phyloP scores from a whole-genome alignment of 345 rosid genomes.

The Heritiera littoralis region DNA sequence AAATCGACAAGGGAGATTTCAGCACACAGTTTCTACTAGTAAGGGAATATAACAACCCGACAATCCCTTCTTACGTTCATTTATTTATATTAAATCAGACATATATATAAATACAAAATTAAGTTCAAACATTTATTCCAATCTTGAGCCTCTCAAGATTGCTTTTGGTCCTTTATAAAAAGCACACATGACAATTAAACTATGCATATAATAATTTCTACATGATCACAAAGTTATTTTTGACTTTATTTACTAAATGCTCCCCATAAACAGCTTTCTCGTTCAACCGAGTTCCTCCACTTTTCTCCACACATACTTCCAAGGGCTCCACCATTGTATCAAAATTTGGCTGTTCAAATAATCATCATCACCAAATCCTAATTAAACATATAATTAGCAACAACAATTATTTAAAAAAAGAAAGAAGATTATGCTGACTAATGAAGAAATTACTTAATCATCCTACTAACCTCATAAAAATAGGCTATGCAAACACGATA shows the following conservation, averaged over 20 bases:
- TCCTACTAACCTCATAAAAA: conserved; percentile 62
- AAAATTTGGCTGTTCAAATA: conserved; percentile 54
- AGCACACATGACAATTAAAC: no score
- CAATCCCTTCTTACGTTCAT: no score
- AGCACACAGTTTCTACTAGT: no score
- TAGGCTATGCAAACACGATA: conserved; percentile 72
- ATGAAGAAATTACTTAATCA: background rate
- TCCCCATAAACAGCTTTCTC: conserved; percentile 72
- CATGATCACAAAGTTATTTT: conserved; percentile 52
- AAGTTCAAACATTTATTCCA: no score
- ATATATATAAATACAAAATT: no score
- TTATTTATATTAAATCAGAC: no score
- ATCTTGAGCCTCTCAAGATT: no score
- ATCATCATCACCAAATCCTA: background rate
- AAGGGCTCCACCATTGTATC: conserved; percentile 72
- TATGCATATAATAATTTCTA: no score
- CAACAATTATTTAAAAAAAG: background rate
- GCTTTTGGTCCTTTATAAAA: no score
- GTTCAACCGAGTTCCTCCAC: conserved; percentile 47
- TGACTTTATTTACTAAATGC: conserved; percentile 73
- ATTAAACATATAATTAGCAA: background rate
- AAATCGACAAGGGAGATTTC: no score
- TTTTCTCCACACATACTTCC: conserved; percentile 54
- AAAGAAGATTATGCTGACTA: background rate
- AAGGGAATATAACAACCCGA: no score